Percentiles rank a stretch among this genome's conserved stretches.
Conservation (phyloP, 1,139 yeast genomes). For the Suhomyces anneliseae region DNA sequence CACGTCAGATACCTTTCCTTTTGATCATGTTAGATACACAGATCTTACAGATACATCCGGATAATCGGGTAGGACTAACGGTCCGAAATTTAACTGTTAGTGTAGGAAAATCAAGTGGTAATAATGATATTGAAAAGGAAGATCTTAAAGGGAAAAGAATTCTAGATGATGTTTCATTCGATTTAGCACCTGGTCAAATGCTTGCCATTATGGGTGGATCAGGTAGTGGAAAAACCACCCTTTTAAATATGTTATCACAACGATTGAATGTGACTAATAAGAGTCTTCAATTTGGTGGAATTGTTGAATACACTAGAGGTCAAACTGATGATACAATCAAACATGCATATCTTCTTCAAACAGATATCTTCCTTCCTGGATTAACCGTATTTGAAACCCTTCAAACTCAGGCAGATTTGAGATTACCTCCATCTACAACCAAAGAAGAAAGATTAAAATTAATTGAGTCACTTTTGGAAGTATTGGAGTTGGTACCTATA, state of each 20-base stretch:
- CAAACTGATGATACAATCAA: conserved; percentile 18
- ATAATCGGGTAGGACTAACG: conserved; percentile 28
- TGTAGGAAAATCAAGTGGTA: conserved; percentile 18
- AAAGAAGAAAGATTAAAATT: conserved; percentile 43
- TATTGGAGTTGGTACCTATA: conserved; percentile 63
- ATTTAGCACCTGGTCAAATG: conserved; percentile 51
- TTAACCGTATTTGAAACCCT: conserved; percentile 73
- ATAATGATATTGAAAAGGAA: background rate
- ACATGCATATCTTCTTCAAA: conserved; percentile 75
- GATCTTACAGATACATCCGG: conserved; percentile 11
- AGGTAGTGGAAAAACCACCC: conserved; percentile 85
- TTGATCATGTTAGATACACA: conserved; percentile 1
- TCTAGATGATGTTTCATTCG: conserved; percentile 51
- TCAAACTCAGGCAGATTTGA: conserved; percentile 66
- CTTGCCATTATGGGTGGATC: conserved; percentile 83
- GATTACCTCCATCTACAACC: conserved; percentile 48
- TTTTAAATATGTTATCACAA: conserved; percentile 70
- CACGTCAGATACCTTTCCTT: background rate
- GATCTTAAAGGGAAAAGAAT: conserved; percentile 17
- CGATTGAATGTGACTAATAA: conserved; percentile 44
- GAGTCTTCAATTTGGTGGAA: conserved; percentile 34
- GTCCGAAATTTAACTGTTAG: conserved; percentile 34
- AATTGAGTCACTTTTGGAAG: conserved; percentile 58
- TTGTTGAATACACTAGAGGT: conserved; percentile 19
- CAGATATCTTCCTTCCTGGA: conserved; percentile 70